Evolutionary conservation across 768 basidiomycete species (phyloP).

Genomic region (Strobilomyces dryophilus): DNA sequence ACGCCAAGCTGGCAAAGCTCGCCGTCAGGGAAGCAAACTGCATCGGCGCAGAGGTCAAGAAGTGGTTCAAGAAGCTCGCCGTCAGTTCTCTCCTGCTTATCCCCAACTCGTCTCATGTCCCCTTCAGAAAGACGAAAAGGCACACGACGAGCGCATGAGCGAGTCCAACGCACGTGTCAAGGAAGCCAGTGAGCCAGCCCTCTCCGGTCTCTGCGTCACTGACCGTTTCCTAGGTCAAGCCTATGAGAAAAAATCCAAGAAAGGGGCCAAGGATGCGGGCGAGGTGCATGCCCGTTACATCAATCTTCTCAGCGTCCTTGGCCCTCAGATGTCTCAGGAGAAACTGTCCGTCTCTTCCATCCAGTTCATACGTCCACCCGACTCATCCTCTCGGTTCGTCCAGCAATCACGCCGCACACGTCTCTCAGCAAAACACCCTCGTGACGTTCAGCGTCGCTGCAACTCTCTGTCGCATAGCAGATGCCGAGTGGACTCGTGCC

Average conservation of each 20-base stretch:
- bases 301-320: slow-evolving; percentile 63
- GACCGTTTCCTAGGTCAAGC: slow-evolving; percentile 45
- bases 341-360: slow-evolving; percentile 55
- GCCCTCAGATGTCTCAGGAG: slow-evolving; percentile 75
- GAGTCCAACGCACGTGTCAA: slow-evolving; percentile 70
- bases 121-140: slow-evolving; percentile 72
- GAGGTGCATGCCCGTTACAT: slow-evolving; percentile 81
- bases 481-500: slow-evolving; percentile 70
- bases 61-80: slow-evolving; percentile 82
- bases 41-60: slow-evolving; percentile 67
- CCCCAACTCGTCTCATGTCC: background rate
- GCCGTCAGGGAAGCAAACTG: slow-evolving; percentile 68
- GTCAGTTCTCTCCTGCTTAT: slow-evolving; percentile 38
- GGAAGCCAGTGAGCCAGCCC: slow-evolving; percentile 52
- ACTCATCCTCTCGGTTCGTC: background rate
- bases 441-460: slow-evolving; percentile 62
- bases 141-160: slow-evolving; percentile 66
- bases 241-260: slow-evolving; percentile 81
- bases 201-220: background rate
- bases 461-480: slow-evolving; percentile 65
- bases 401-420: slow-evolving; percentile 63
- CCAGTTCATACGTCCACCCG: background rate
- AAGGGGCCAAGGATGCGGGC: slow-evolving; percentile 56
- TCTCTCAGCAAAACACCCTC: slow-evolving; percentile 57
- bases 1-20: slow-evolving; percentile 69